These are phyloP conservation scores for Radiomyces spectabilis DNA, from an alignment of 192 early-diverging fungal genomes.

Conservation along the genomic window DNA sequence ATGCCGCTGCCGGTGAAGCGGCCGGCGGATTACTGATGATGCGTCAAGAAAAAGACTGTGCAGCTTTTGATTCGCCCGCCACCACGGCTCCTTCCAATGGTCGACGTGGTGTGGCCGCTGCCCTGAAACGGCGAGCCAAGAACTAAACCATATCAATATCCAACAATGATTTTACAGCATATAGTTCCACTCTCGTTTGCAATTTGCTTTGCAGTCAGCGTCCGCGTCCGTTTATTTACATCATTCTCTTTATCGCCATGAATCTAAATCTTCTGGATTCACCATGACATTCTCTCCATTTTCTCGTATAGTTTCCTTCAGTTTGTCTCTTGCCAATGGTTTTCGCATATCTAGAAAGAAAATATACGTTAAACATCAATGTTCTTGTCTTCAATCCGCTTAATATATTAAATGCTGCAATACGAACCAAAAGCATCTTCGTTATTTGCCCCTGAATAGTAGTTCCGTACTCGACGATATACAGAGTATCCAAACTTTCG, in stretches of 20 bases:
- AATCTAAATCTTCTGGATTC: constrained; percentile 38
- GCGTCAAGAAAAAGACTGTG: constrained; percentile 14
- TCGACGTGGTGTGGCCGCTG: not conserved
- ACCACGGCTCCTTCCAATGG: not conserved
- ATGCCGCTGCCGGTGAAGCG: constrained; percentile 9
- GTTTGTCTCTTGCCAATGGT: constrained; percentile 76
- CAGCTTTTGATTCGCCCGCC: not conserved
- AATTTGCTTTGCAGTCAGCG: too few relatives aligned
- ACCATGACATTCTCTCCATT: constrained; percentile 45
- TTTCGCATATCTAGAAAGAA: constrained; percentile 84
- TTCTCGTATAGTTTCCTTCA: constrained; percentile 50
- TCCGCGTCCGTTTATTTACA: too few relatives aligned
- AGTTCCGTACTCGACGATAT: constrained; percentile 80
- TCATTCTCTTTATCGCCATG: constrained; percentile 14
- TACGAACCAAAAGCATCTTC: constrained; percentile 80
- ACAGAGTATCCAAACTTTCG: constrained; percentile 86
- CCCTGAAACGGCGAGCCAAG: not conserved
- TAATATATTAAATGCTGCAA: constrained; percentile 1
- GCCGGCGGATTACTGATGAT: constrained; percentile 29
- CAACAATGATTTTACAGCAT: not conserved
- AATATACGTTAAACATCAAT: not conserved
- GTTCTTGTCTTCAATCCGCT: not conserved
- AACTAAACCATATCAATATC: too few relatives aligned
- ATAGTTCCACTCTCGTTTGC: too few relatives aligned
- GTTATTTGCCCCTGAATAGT: constrained; percentile 67